These are phyloP conservation scores for Eremothecium sinecaudum DNA, from an alignment of 1,139 yeast species.

Conservation along the genomic window DNA sequence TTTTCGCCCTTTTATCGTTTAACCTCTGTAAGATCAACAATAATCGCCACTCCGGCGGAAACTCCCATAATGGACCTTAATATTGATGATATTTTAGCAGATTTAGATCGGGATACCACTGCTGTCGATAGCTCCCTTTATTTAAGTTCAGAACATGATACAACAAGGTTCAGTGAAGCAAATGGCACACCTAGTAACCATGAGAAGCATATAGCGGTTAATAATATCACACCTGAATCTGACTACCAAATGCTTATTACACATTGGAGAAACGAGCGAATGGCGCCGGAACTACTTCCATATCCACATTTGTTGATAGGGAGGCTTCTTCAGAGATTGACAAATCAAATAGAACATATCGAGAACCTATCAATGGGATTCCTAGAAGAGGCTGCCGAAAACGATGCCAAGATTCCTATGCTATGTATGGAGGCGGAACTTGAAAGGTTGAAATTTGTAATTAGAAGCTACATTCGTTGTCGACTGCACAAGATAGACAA, in stretches of 20 bases:
- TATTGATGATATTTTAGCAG: slow-evolving; percentile 60
- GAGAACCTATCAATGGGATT: slow-evolving; percentile 51
- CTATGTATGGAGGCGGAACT: slow-evolving; percentile 86
- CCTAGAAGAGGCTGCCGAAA: slow-evolving; percentile 18
- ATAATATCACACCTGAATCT: background rate
- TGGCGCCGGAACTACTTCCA: slow-evolving; percentile 73
- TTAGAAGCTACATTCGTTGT: slow-evolving; percentile 71
- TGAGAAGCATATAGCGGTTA: slow-evolving; percentile 14
- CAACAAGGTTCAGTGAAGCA: slow-evolving; percentile 5
- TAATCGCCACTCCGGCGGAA: no score
- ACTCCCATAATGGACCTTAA: slow-evolving; percentile 36
- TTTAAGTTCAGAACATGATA: slow-evolving; percentile 15
- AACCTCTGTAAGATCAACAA: no score
- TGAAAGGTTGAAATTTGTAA: slow-evolving; percentile 72
- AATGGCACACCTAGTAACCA: slow-evolving; percentile 12
- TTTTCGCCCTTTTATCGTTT: background rate
- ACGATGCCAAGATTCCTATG: slow-evolving; percentile 65
- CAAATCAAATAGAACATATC: slow-evolving; percentile 63
- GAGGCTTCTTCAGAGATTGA: slow-evolving; percentile 47
- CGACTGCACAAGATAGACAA: slow-evolving; percentile 67
- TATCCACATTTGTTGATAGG: slow-evolving; percentile 55
- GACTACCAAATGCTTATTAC: slow-evolving; percentile 42
- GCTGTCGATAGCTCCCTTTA: slow-evolving; percentile 17
- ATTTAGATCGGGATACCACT: slow-evolving; percentile 41
- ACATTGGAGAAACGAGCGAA: slow-evolving; percentile 76